Evolutionary conservation across 305 asterid genomes (phyloP), one percentile per base, ranked within the genome.

Genomic region (Fraxinus floribunda): DNA sequence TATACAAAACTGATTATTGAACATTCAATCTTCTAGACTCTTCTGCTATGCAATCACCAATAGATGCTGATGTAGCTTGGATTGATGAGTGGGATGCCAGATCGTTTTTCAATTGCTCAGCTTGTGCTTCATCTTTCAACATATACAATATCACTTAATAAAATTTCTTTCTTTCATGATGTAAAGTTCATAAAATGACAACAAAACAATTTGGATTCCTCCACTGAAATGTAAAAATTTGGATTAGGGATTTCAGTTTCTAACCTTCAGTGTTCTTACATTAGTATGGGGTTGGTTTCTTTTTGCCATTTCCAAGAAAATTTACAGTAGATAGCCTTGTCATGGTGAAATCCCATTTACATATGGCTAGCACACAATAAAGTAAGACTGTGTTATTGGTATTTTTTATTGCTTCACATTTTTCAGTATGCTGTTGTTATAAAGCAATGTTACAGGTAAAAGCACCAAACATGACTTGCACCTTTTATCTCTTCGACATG

Each of bases 261-360:
- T 76, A 80, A 75, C 80, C 55, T 55, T 73, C 68, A 20, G 52
- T 71, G 46, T 60, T 44, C 75, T 44, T 39, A 70, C 36, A 34
- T 71, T 57, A 22, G 75, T 30, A 66, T 74, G 55, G 26, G 34
- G 16, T 52, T 79, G 11, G 11, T 49, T 57, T 64, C 66, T 38
- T 55, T 79, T 52, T 22, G 62, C 26, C 49, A 7, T 81, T 70
- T 35, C 4, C 60, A 16, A 70, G 16, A 64, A 74, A 52, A 66
- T 11, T 7, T 72, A 29, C 55, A 74, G 16, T 74, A 76, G 77
- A 72, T 10, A 46, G 16, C 26, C 68, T 77, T 82, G 71, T 49
- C 62, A 71, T 20, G 46, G 72, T 38, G 26, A 38, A 44, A 36
- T 57, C 26, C 26, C 3, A 20, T 60, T 20, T 60, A 60, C 70